A percentile compares a stretch with the other conserved stretches of the same genome.
phyloP scores from a whole-genome alignment of 2,329 filamentous ascomycete species.

The Cordyceps cicadae region DNA sequence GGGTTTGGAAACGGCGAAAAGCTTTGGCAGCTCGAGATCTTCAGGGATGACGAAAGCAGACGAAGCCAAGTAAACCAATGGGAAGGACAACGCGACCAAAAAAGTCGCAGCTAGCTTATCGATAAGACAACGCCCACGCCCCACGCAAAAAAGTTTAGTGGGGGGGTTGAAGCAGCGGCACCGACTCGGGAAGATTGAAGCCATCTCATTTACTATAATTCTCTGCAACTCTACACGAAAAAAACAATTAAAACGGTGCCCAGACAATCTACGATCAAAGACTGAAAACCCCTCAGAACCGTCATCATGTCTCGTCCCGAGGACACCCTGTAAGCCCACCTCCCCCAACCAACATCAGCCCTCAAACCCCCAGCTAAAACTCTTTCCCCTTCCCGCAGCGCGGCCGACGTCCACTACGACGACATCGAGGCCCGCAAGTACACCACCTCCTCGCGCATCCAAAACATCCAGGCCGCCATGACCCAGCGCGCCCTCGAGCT shows the following conservation, averaged over 20 bases:
- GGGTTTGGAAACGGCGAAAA: neutral
- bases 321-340: slow-evolving; percentile 66
- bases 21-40: neutral
- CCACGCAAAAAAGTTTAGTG: slow-evolving; percentile 7
- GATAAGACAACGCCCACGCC: slow-evolving; percentile 8
- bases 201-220: neutral
- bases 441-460: slow-evolving; percentile 90
- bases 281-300: neutral
- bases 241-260: neutral
- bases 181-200: neutral
- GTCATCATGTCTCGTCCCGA: slow-evolving; percentile 87
- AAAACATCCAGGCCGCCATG: slow-evolving; percentile 92
- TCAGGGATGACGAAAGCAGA: slow-evolving; percentile 5
- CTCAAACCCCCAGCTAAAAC: slow-evolving; percentile 2
- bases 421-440: slow-evolving; percentile 94
- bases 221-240: neutral
- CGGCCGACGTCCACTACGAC: slow-evolving; percentile 96
- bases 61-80: neutral
- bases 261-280: neutral
- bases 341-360: slow-evolving; percentile 11
- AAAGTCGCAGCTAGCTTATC: neutral
- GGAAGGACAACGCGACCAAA: slow-evolving; percentile 2
- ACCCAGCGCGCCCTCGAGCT: slow-evolving; percentile 87
- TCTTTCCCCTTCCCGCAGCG: slow-evolving; percentile 40
- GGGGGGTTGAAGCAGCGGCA: neutral